Evolutionary conservation across 257 asterid species (phyloP).

Genomic region (Fraxinus americana): DNA sequence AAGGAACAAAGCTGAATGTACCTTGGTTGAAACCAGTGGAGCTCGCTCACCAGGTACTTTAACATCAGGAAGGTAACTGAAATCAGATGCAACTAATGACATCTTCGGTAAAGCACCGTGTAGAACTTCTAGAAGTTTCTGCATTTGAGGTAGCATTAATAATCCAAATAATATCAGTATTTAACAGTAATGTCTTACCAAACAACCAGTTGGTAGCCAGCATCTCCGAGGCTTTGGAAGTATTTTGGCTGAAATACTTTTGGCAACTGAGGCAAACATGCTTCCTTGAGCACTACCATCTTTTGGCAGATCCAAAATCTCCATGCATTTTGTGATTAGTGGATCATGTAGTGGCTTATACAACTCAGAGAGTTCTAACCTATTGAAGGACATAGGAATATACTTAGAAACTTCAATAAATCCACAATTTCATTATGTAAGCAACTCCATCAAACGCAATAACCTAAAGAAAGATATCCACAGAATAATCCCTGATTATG

Average conservation of each 20-base stretch:
- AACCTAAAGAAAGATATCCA: not conserved
- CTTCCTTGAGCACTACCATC: conserved; percentile 59
- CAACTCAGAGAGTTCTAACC: conserved; percentile 67
- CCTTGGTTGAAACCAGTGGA: conserved; percentile 94
- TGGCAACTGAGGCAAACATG: conserved; percentile 42
- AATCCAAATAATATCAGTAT: not conserved
- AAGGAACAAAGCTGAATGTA: conserved; percentile 20
- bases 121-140: conserved; percentile 89
- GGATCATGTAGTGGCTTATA: conserved; percentile 80
- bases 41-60: conserved; percentile 92
- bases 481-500: not conserved
- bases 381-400: conserved; percentile 33
- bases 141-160: conserved; percentile 34
- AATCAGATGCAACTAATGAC: conserved; percentile 94
- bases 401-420: conserved; percentile 1
- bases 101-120: conserved; percentile 97
- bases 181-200: conserved; percentile 49
- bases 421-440: conserved; percentile 7
- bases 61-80: conserved; percentile 94
- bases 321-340: conserved; percentile 73
- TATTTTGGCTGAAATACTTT: conserved; percentile 58
- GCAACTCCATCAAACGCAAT: conserved; percentile 1
- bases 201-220: conserved; percentile 98
- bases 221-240: conserved; percentile 88
- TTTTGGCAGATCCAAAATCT: conserved; percentile 58